Conservation (phyloP, 345 rosid genomes). For the Eucalyptus cloeziana region DNA sequence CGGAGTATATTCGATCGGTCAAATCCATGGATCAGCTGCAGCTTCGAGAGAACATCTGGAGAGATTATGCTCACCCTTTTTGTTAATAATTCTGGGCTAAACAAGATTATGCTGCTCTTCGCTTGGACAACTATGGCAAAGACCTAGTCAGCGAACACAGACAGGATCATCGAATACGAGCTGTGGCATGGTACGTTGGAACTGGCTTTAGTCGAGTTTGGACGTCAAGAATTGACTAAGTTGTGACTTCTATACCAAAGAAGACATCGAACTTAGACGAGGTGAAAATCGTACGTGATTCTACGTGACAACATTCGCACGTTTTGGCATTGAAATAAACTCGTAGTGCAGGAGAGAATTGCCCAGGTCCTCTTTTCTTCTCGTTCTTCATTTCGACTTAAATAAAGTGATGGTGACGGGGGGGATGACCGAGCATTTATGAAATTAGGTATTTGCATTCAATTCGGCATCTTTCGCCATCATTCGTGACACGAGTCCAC, state of each 20-base stretch:
- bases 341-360: not conserved
- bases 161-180: not conserved
- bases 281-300: not conserved
- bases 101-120: not conserved
- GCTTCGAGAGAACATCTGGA: not conserved
- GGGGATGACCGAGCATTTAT: not conserved
- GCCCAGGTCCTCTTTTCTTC: not conserved
- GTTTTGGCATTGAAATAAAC: not conserved
- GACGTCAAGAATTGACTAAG: not conserved
- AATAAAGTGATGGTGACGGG: constrained; percentile 2
- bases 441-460: constrained; percentile 9
- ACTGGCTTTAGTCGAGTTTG: not conserved
- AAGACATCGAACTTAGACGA: not conserved
- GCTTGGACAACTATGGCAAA: not conserved
- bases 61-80: not conserved
- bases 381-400: not conserved
- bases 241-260: not conserved
- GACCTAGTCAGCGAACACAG: not conserved
- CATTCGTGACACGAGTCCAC: not conserved
- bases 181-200: not conserved
- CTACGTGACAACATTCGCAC: not conserved
- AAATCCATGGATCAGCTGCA: not conserved
- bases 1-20: not conserved
- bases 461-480: constrained; percentile 5
- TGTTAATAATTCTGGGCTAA: not conserved